A percentile compares a stretch with the other conserved stretches of the same genome.
phyloP scores from a whole-genome alignment of 2,329 filamentous ascomycete genomes.

The Hymenoscyphus salicellus region DNA sequence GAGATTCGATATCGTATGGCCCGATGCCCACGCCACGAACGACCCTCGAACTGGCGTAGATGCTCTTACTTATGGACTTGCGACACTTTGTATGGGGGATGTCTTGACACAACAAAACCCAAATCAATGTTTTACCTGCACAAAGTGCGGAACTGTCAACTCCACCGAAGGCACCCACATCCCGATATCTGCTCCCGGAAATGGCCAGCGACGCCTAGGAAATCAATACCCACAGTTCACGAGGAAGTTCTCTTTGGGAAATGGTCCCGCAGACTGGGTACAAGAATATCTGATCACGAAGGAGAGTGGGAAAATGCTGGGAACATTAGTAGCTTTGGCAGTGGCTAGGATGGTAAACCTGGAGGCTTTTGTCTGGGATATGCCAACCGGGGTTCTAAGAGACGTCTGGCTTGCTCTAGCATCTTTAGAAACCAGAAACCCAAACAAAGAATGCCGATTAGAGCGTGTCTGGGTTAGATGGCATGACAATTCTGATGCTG shows the following conservation, averaged over 20 bases:
- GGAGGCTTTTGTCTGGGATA: slow-evolving; percentile 83
- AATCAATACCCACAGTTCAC: slow-evolving; percentile 78
- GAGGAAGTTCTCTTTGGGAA: slow-evolving; percentile 80
- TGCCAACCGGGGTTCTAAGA: slow-evolving; percentile 78
- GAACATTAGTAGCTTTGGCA: slow-evolving; percentile 73
- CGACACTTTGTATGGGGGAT: slow-evolving; percentile 74
- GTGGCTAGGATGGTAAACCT: slow-evolving; percentile 79
- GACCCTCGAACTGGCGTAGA: slow-evolving; percentile 72
- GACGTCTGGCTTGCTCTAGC: slow-evolving; percentile 79
- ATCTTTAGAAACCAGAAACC: slow-evolving; percentile 57
- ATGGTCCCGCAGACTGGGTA: slow-evolving; percentile 75
- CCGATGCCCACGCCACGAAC: slow-evolving; percentile 62
- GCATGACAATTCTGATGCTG: slow-evolving; percentile 63
- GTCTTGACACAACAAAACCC: slow-evolving; percentile 43
- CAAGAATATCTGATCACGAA: slow-evolving; percentile 79
- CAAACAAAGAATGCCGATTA: slow-evolving; percentile 62
- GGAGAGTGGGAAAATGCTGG: slow-evolving; percentile 85
- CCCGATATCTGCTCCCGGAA: slow-evolving; percentile 16
- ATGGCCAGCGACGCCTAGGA: slow-evolving; percentile 49
- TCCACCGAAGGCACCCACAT: slow-evolving; percentile 29
- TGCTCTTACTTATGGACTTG: slow-evolving; percentile 76
- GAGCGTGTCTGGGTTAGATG: slow-evolving; percentile 77
- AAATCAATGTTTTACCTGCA: slow-evolving; percentile 31
- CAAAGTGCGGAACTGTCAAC: slow-evolving; percentile 34
- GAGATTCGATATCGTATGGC: slow-evolving; percentile 86